A percentile compares a stretch with the other conserved stretches of the same genome.
Conservation (phyloP, 1,139 yeast genomes). For the Meyerozyma guilliermondii region DNA sequence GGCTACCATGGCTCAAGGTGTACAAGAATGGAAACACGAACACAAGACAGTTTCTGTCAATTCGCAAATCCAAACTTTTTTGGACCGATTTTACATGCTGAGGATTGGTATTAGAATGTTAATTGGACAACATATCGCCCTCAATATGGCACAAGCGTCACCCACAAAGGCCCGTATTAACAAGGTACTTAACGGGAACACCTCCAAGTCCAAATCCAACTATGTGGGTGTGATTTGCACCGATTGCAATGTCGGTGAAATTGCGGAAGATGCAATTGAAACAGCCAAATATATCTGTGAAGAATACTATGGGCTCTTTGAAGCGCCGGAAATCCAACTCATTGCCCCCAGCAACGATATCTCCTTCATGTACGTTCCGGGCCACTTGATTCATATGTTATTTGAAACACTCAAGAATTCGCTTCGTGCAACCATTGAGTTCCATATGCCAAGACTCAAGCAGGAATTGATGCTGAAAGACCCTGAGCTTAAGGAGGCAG, state of each 20-base stretch:
- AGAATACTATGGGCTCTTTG: slow-evolving; percentile 78
- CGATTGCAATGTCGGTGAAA: slow-evolving; percentile 70
- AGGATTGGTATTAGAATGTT: slow-evolving; percentile 86
- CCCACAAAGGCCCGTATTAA: slow-evolving; percentile 38
- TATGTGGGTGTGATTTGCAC: slow-evolving; percentile 87
- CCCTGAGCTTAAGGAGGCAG: slow-evolving; percentile 37
- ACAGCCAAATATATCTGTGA: slow-evolving; percentile 85
- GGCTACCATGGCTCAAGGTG: slow-evolving; percentile 90
- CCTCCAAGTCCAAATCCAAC: slow-evolving; percentile 27
- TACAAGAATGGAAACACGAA: slow-evolving; percentile 76
- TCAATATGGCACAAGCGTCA: slow-evolving; percentile 59
- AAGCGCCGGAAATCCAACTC: slow-evolving; percentile 74
- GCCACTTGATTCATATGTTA: slow-evolving; percentile 83
- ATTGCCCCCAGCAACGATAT: slow-evolving; percentile 65
- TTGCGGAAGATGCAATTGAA: slow-evolving; percentile 81
- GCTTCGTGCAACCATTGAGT: slow-evolving; percentile 78
- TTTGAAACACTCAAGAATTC: slow-evolving; percentile 84
- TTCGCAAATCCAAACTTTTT: slow-evolving; percentile 67
- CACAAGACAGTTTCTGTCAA: slow-evolving; percentile 46
- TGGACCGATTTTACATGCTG: slow-evolving; percentile 81
- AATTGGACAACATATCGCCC: slow-evolving; percentile 83
- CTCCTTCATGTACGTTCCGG: slow-evolving; percentile 83
- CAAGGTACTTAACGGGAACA: slow-evolving; percentile 30
- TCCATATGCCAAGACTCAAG: slow-evolving; percentile 46
- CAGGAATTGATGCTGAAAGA: slow-evolving; percentile 35